These are phyloP conservation scores for Petunia axillaris DNA, from an alignment of 257 asterid genomes.

Conservation along the genomic window DNA sequence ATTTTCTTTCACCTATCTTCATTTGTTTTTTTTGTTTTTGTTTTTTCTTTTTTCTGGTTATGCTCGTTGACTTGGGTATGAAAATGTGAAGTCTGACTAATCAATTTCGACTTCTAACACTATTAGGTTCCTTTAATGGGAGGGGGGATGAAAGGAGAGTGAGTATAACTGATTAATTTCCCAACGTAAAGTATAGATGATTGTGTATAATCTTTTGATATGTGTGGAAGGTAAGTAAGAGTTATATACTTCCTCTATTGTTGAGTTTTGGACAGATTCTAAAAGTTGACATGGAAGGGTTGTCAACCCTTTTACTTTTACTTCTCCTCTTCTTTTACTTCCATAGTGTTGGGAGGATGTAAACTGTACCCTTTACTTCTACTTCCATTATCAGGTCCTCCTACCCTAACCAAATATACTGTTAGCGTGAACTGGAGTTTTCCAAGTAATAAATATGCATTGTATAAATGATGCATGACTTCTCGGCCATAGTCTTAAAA, in stretches of 20 bases:
- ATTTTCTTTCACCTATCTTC: background rate
- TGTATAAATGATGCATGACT: conserved; percentile 4
- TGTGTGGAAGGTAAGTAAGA: background rate
- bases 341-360: background rate
- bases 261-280: conserved; percentile 5
- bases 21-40: background rate
- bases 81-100: background rate
- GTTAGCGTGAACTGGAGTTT: background rate
- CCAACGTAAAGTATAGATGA: background rate
- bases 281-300: background rate
- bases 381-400: conserved; percentile 6
- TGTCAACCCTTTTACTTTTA: background rate
- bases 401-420: background rate
- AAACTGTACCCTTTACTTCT: background rate
- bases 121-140: background rate
- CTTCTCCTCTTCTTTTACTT: background rate
- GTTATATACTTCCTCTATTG: background rate
- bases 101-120: background rate
- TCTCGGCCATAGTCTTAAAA: background rate
- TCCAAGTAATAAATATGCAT: conserved; percentile 12
- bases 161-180: background rate
- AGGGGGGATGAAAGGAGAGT: background rate
- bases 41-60: background rate
- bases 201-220: background rate
- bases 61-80: background rate